phyloP scores from a whole-genome alignment of 2,329 filamentous ascomycete species.

The Thyridium curvatum region DNA sequence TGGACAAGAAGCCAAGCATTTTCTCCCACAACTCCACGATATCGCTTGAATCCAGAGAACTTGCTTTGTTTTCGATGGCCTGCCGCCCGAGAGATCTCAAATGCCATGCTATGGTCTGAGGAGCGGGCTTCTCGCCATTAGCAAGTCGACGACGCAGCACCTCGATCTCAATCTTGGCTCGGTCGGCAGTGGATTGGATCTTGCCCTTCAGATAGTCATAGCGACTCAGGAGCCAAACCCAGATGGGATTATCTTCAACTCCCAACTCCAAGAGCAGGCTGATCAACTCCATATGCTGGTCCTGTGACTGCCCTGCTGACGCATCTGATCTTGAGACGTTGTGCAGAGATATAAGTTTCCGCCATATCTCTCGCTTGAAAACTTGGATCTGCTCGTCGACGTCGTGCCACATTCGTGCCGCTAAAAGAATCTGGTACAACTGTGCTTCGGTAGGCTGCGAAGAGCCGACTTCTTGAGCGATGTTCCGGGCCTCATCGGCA shows the following conservation, averaged over 20 bases:
- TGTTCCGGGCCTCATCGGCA: slow-evolving; percentile 67
- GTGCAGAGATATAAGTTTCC: slow-evolving; percentile 66
- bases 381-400: slow-evolving; percentile 78
- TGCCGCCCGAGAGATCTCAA: slow-evolving; percentile 68
- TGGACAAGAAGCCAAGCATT: slow-evolving; percentile 66
- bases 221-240: slow-evolving; percentile 87
- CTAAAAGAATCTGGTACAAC: slow-evolving; percentile 79
- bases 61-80: slow-evolving; percentile 51
- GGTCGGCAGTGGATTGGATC: slow-evolving; percentile 72
- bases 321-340: slow-evolving; percentile 42
- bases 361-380: slow-evolving; percentile 90
- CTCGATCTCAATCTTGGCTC: slow-evolving; percentile 88
- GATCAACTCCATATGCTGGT: slow-evolving; percentile 88
- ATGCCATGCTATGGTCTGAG: slow-evolving; percentile 66
- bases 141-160: slow-evolving; percentile 78
- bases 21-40: slow-evolving; percentile 93
- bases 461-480: slow-evolving; percentile 52
- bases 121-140: slow-evolving; percentile 56
- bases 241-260: slow-evolving; percentile 92
- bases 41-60: slow-evolving; percentile 69
- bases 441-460: slow-evolving; percentile 67
- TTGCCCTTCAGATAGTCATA: slow-evolving; percentile 86
- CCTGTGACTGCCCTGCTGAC: slow-evolving; percentile 53
- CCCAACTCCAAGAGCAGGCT: slow-evolving; percentile 84
- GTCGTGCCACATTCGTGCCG: slow-evolving; percentile 91